phyloP scores from a whole-genome alignment of 2,329 filamentous ascomycete genomes.

The Aaosphaeria pasadenensis region DNA sequence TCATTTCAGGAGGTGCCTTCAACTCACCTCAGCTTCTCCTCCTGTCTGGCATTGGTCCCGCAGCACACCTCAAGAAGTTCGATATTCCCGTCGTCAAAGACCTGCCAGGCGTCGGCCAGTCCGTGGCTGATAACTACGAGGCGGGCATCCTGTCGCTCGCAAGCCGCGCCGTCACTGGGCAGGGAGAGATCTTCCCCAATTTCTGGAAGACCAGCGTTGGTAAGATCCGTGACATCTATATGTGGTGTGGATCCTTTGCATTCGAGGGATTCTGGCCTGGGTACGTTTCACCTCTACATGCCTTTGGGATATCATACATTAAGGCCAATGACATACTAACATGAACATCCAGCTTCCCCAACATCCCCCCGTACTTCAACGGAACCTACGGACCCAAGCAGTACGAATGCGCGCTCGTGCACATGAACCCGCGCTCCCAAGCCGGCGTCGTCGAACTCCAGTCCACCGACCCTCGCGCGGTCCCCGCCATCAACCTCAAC shows the following conservation, averaged over 20 bases:
- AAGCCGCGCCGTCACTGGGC: constrained; percentile 12
- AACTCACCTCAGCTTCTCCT: constrained; percentile 63
- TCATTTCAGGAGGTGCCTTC: constrained; percentile 49
- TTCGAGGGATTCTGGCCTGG: constrained; percentile 29
- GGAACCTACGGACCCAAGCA: constrained; percentile 17
- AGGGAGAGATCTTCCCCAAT: constrained; percentile 19
- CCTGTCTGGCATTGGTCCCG: constrained; percentile 60
- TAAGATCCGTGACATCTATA: constrained; percentile 24
- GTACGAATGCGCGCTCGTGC: constrained; percentile 25
- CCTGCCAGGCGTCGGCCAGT: constrained; percentile 56
- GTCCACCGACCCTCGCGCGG: constrained; percentile 59
- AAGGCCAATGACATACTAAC: no score
- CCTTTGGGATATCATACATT: no score
- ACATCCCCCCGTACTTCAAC: constrained; percentile 17
- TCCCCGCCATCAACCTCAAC: constrained; percentile 51
- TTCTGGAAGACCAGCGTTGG: constrained; percentile 22
- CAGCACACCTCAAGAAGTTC: constrained; percentile 50
- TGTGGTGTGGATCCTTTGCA: constrained; percentile 25
- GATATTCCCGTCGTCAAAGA: constrained; percentile 53
- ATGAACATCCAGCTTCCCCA: constrained; percentile 12
- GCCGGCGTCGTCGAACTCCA: constrained; percentile 58
- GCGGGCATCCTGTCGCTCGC: constrained; percentile 16
- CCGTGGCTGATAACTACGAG: constrained; percentile 22
- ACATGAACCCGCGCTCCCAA: constrained; percentile 54
- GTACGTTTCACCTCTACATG: constrained; percentile 1